A percentile compares a stretch with the other conserved stretches of the same genome.
Evolutionary conservation across 1,139 yeast genomes (phyloP).

Genomic region (Nakaseomyces uthaithaninus): DNA sequence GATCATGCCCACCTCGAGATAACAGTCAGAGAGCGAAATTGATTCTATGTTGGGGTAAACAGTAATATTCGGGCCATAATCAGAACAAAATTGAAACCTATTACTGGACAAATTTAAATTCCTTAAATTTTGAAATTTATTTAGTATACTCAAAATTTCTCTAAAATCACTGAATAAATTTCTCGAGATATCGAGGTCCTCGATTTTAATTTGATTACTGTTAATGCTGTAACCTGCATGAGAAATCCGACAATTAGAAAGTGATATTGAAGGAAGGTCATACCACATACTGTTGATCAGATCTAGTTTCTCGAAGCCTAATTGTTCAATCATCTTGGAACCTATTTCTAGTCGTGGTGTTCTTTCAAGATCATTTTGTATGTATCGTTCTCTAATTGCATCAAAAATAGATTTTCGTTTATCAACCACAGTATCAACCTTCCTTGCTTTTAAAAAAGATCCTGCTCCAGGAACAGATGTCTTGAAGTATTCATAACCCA

Average conservation of each 20-base stretch:
- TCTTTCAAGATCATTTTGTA: too few relatives aligned
- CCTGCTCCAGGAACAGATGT: slow-evolving; percentile 39
- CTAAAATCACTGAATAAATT: slow-evolving; percentile 45
- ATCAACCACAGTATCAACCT: slow-evolving; percentile 29
- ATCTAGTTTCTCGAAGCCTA: slow-evolving; percentile 56
- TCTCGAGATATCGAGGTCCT: slow-evolving; percentile 50
- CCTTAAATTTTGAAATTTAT: slow-evolving; percentile 35
- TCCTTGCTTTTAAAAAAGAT: slow-evolving; percentile 53
- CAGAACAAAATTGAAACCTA: slow-evolving; percentile 33
- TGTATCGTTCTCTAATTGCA: slow-evolving; percentile 47
- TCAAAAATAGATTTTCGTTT: slow-evolving; percentile 35
- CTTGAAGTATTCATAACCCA: slow-evolving; percentile 41
- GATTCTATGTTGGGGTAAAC: neutral
- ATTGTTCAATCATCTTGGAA: slow-evolving; percentile 48
- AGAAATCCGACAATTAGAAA: slow-evolving; percentile 37
- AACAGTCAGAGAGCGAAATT: slow-evolving; percentile 6
- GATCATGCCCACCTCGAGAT: slow-evolving; percentile 14
- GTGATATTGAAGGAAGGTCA: slow-evolving; percentile 41
- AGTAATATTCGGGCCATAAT: neutral
- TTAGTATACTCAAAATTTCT: slow-evolving; percentile 36
- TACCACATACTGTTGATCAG: slow-evolving; percentile 41
- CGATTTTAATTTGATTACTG: slow-evolving; percentile 22
- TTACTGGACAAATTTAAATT: slow-evolving; percentile 57
- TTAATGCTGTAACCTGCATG: slow-evolving; percentile 12
- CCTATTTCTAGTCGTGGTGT: slow-evolving; percentile 50